Evolutionary conservation across 495 filamentous ascomycete species (phyloP).

Genomic region (Podospora bellae-mahoneyi): DNA sequence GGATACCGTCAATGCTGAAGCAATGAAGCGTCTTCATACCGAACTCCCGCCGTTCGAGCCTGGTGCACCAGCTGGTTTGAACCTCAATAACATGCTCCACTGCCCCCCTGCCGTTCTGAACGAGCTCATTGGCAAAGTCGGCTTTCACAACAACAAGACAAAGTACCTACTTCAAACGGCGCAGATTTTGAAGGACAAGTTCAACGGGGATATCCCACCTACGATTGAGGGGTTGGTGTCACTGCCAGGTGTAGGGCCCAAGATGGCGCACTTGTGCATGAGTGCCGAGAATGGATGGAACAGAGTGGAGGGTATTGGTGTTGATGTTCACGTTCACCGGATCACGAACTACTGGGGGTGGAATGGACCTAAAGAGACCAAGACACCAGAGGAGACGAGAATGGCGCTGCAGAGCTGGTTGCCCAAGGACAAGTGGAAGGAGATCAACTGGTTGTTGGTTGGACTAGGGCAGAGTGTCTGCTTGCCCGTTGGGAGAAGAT

Average conservation of each 20-base stretch:
- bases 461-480: conserved; percentile 87
- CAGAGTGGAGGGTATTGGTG: conserved; percentile 58
- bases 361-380: conserved; percentile 60
- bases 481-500: conserved; percentile 71
- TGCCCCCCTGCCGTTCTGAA: conserved; percentile 69
- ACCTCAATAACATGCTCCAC: conserved; percentile 73
- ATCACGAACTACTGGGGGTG: conserved; percentile 97
- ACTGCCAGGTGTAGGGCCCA: conserved; percentile 90
- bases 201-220: conserved; percentile 74
- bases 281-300: conserved; percentile 55
- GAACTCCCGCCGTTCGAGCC: conserved; percentile 57
- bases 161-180: conserved; percentile 79
- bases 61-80: conserved; percentile 52
- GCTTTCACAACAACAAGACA: conserved; percentile 97
- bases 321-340: conserved; percentile 72
- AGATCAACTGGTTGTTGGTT: conserved; percentile 90
- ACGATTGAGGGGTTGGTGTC: conserved; percentile 73
- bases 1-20: conserved; percentile 85
- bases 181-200: conserved; percentile 64
- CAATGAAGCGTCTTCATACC: conserved; percentile 74
- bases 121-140: conserved; percentile 75
- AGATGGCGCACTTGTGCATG: conserved; percentile 96
- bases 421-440: conserved; percentile 83
- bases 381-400: conserved; percentile 82
- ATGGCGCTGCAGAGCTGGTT: conserved; percentile 76